Evolutionary conservation across 2,329 filamentous ascomycete species (phyloP).

Genomic region (Simplicillium sp.): DNA sequence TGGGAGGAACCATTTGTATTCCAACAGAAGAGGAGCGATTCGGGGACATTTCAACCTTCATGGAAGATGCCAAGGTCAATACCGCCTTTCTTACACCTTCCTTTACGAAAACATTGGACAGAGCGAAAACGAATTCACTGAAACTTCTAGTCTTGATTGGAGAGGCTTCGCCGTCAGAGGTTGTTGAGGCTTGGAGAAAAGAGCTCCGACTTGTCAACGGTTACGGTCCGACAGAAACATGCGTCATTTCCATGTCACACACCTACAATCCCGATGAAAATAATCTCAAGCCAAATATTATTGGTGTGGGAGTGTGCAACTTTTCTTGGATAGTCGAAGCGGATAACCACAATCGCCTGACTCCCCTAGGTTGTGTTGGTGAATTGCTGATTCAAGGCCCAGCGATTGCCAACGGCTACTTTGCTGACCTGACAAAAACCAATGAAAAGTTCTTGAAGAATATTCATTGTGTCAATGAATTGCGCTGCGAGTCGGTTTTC

Average conservation of each 20-base stretch:
- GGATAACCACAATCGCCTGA: too few relatives aligned
- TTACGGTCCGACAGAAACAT: constrained; percentile 10
- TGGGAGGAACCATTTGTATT: constrained; percentile 7
- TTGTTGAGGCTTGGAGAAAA: constrained; percentile 8
- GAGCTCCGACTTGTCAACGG: constrained; percentile 10
- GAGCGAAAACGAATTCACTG: constrained; percentile 7
- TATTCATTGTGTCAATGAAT: too few relatives aligned
- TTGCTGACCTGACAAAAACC: too few relatives aligned
- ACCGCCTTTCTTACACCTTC: constrained; percentile 9
- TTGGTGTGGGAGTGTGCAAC: too few relatives aligned
- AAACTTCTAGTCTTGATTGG: neutral
- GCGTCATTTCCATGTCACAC: too few relatives aligned
- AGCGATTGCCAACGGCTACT: constrained; percentile 7
- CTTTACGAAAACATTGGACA: constrained; percentile 8
- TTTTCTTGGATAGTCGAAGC: too few relatives aligned
- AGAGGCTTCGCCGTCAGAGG: neutral
- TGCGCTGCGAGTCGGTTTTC: too few relatives aligned
- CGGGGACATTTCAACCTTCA: constrained; percentile 3
- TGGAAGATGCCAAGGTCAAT: constrained; percentile 3
- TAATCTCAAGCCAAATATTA: too few relatives aligned
- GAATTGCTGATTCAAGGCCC: constrained; percentile 10
- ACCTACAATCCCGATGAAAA: too few relatives aligned
- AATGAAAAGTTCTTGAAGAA: too few relatives aligned
- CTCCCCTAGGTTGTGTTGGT: constrained; percentile 5
- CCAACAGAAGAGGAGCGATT: constrained; percentile 7